A percentile compares a stretch with the other conserved stretches of the same genome.
Evolutionary conservation across 805 yeast genomes (phyloP).

Genomic region (Spathaspora arborariae): DNA sequence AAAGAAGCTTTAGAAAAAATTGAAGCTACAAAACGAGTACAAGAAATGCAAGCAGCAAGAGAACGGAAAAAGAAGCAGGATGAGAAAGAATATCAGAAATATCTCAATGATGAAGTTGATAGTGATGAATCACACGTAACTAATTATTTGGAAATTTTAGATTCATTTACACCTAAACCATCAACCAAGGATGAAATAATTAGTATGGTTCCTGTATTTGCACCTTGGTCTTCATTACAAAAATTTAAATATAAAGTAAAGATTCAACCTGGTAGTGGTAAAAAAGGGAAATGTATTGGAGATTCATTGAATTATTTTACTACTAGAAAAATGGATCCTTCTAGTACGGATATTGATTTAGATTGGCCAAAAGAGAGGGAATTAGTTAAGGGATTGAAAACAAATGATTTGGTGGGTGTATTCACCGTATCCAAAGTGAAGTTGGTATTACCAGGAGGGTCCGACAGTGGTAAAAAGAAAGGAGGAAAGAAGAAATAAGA

Average conservation of each 20-base stretch:
- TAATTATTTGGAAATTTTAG: slow-evolving; percentile 42
- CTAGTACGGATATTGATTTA: slow-evolving; percentile 43
- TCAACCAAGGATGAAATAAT: slow-evolving; percentile 47
- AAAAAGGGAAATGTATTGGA: slow-evolving; percentile 81
- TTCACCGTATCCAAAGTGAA: slow-evolving; percentile 73
- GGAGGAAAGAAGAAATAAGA: slow-evolving; percentile 14
- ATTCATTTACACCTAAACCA: slow-evolving; percentile 44
- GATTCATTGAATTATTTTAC: slow-evolving; percentile 63
- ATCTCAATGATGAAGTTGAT: slow-evolving; percentile 33
- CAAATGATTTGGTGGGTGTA: slow-evolving; percentile 61
- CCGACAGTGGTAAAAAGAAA: slow-evolving; percentile 9
- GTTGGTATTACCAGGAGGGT: slow-evolving; percentile 50
- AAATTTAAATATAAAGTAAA: slow-evolving; percentile 80
- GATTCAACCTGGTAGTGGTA: slow-evolving; percentile 71
- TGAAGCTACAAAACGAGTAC: slow-evolving; percentile 18
- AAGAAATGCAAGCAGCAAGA: slow-evolving; percentile 31
- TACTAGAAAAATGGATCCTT: slow-evolving; percentile 40
- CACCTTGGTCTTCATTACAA: slow-evolving; percentile 82
- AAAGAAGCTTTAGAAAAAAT: slow-evolving; percentile 18
- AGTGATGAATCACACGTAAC: slow-evolving; percentile 28
- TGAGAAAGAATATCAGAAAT: slow-evolving; percentile 41
- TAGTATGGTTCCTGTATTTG: slow-evolving; percentile 81
- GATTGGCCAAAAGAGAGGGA: slow-evolving; percentile 75
- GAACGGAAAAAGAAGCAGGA: slow-evolving; percentile 44
- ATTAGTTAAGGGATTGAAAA: slow-evolving; percentile 51